phyloP scores from a whole-genome alignment of 305 asterid genomes.

The Euphrasia arctica region DNA sequence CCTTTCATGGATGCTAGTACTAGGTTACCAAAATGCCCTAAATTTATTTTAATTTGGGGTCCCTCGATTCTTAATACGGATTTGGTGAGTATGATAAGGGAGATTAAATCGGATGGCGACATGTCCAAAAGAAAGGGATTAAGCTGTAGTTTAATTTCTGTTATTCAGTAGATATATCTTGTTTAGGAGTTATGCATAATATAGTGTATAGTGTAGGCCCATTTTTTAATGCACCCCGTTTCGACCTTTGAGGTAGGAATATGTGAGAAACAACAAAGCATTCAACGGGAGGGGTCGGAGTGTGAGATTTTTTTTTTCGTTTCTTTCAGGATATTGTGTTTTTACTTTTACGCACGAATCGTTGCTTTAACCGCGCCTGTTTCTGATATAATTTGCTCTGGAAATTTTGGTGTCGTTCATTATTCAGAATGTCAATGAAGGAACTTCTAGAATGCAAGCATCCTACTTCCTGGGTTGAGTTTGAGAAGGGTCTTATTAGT shows the following conservation, averaged over 20 bases:
- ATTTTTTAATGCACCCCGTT: not conserved
- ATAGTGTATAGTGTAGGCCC: not conserved
- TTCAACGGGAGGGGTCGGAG: not conserved
- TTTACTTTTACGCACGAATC: not conserved
- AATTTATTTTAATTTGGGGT: not conserved
- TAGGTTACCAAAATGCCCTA: not conserved
- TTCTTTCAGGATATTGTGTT: not conserved
- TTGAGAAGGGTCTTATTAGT: conserved; percentile 74
- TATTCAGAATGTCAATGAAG: conserved; percentile 76
- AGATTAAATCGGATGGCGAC: not conserved
- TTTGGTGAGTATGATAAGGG: not conserved
- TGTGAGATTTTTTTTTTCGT: not conserved
- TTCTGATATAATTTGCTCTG: conserved; percentile 22
- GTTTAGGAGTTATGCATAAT: conserved; percentile 3
- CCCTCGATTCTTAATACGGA: not conserved
- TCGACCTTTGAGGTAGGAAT: conserved; percentile 5
- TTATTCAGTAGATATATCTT: not conserved
- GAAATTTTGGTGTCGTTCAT: conserved; percentile 32
- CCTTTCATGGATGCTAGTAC: not conserved
- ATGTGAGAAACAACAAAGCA: conserved; percentile 4
- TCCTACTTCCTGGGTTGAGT: conserved; percentile 91
- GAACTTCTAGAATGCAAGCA: conserved; percentile 88
- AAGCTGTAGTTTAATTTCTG: not conserved
- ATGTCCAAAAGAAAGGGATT: not conserved
- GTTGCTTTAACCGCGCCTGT: not conserved